phyloP scores from a whole-genome alignment of 768 basidiomycete genomes.

The Leccinum imitatum region DNA sequence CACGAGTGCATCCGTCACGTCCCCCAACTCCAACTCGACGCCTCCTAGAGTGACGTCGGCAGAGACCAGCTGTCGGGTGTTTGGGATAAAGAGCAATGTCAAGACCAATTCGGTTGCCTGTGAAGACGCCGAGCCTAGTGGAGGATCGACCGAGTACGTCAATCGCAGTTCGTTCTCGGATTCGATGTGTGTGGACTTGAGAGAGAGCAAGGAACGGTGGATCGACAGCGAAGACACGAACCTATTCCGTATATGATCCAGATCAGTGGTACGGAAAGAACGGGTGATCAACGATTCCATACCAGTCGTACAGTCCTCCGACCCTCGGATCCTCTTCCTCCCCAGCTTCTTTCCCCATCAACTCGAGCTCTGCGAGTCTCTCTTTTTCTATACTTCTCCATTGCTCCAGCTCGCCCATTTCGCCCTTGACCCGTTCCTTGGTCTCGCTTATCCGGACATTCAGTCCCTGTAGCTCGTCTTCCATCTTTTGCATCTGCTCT shows the following conservation, averaged over 20 bases:
- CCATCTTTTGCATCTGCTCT: constrained; percentile 74
- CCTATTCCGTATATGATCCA: constrained; percentile 41
- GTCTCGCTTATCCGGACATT: constrained; percentile 50
- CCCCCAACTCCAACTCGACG: constrained; percentile 53
- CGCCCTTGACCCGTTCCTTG: constrained; percentile 62
- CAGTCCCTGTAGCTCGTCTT: constrained; percentile 58
- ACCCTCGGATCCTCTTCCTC: constrained; percentile 66
- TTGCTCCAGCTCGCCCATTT: constrained; percentile 54
- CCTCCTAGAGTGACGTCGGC: constrained; percentile 57
- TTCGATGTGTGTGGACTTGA: constrained; percentile 55
- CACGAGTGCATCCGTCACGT: constrained; percentile 60
- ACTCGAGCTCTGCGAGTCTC: constrained; percentile 53
- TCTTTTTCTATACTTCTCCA: constrained; percentile 68
- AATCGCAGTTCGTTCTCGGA: constrained; percentile 80
- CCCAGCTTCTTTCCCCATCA: constrained; percentile 46
- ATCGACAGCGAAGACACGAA: constrained; percentile 65
- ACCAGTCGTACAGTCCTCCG: constrained; percentile 72
- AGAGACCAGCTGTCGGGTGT: constrained; percentile 62
- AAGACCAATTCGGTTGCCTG: constrained; percentile 44
- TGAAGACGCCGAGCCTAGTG: constrained; percentile 23
- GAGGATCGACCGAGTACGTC: constrained; percentile 52
- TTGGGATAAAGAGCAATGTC: constrained; percentile 65
- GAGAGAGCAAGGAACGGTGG: constrained; percentile 60
- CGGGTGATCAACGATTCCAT: constrained; percentile 20
- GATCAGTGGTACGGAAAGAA: constrained; percentile 1